Evolutionary conservation across 352 stramenopile genomes (phyloP), one percentile per base, ranked within the genome.

Genomic region (Globisporangium ultimum): DNA sequence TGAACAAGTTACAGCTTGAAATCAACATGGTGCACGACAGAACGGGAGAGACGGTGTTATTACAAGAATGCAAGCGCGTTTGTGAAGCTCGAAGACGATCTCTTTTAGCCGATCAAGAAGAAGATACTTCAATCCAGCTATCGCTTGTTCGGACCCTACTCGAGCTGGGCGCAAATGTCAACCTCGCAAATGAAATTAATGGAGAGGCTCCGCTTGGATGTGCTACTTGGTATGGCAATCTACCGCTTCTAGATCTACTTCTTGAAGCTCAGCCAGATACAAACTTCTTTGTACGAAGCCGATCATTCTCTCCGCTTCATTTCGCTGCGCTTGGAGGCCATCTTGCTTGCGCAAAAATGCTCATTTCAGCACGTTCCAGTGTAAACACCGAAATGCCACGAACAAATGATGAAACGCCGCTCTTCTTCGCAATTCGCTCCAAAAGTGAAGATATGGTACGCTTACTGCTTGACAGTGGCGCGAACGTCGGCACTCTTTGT

Each of bases 401-500:
- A 1, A 59, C 65, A 5, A 74, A 73, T 28, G 70, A 67, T 3
- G 79, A 89, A 64, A 70, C 58, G 1, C 76, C 76, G 15, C 55
- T 89, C 7, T 87, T 74, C 47, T 89, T 87, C 45, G 79, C 79
- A 2, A 78, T 89, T 15, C 76, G 79, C 32, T 84, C 76, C 0
- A 81, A 62, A 38, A 83, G 57, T 42, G 67, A 63, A 50, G 47
- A 55, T 18, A 77, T 86, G 63, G 75, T 89, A 2, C 60, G 79
- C 7, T 62, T 86, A 3, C 58, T 89, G 49, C 57, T 89, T 36
- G 49, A 61, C 17, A 69, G 60, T 24, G 72, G 72, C 9, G 76
- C 77, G 32, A 63, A 80, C 47, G 53, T 73, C 1, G 67, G 59
- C 22, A 72, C 74, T 10, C 28, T 84, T 2, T 84, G 76, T 47